These are phyloP conservation scores for Posidonia australis DNA, from an alignment of 106 monocot species.

Conservation along the genomic window DNA sequence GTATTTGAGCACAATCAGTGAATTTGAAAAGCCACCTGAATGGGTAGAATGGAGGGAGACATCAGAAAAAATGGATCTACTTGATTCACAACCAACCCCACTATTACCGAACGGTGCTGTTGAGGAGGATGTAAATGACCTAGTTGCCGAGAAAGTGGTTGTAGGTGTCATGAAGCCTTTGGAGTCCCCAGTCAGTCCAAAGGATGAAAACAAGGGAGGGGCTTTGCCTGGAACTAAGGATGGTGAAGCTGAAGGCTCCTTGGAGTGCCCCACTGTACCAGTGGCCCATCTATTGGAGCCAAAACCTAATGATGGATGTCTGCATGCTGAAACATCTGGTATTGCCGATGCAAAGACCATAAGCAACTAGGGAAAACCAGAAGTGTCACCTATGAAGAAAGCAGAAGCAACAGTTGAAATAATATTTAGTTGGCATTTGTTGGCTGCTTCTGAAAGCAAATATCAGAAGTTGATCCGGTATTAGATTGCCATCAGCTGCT, in stretches of 20 bases:
- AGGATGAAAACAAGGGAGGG: background rate
- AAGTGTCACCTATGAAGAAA: background rate
- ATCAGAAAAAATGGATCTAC: constrained; percentile 10
- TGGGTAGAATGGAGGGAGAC: constrained; percentile 86
- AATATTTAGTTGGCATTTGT: background rate
- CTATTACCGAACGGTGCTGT: constrained; percentile 21
- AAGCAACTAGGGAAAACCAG: background rate
- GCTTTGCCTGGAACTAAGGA: background rate
- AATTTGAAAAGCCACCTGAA: constrained; percentile 31
- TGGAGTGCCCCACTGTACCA: background rate
- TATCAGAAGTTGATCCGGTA: background rate
- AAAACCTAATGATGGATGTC: background rate
- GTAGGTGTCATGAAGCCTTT: background rate
- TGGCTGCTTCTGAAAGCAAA: background rate
- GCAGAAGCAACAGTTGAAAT: background rate
- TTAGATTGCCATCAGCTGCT: constrained; percentile 1
- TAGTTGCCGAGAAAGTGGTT: background rate
- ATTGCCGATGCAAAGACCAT: background rate
- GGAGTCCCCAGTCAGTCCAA: background rate
- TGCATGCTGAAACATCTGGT: background rate
- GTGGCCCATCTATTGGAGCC: background rate
- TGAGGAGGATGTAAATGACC: background rate
- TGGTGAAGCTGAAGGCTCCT: background rate
- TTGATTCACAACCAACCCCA: constrained; percentile 3
- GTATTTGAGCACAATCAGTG: constrained; percentile 4